Evolutionary conservation across 2,329 filamentous ascomycete genomes (phyloP), one percentile per base, ranked within the genome.

Genomic region (Alternaria metachromatica): DNA sequence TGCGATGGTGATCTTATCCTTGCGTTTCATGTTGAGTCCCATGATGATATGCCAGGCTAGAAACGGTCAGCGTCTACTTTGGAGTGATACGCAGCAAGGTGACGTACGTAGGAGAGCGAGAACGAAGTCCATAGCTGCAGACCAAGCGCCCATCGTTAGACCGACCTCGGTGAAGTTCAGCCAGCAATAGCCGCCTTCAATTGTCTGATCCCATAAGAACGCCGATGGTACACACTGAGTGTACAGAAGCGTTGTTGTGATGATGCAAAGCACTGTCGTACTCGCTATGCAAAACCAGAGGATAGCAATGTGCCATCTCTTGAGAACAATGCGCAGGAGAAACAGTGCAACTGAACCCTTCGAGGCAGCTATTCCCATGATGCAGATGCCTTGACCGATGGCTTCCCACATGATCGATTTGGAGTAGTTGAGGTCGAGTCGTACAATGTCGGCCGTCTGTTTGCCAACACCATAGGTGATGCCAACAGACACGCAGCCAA

Each of bases 11-110:
- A 78, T 69, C 51, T 76, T 77, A 23, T 78, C 75, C 60, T 76
- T 78, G 49, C 68, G 70, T 65, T 77, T 78, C 75, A 79, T 79
- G 55, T 78, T 76, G 3, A 79, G 67, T 5, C 72, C 68, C 71
- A 77, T 72, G 23, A 78, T 67, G 9, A 78, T 68, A 20, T 74
- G 72, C 74, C 77, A 79, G 10, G 76, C 64, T 64, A 13, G 3
- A 18, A 37, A n/a, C 15, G 10, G 25, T 64, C 45, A 64, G 55
- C 20, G n/a, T 12, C 10, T 53, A 15, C 15, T 10, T 18, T 15
- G 6, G 6, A 12, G n/a, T 21, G 21, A 7, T 37, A 13, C 15
- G 7, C 15, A 18, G 33, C 18, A 18, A 13, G 15, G 26, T n/a
- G 6, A 56, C 64, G 61, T 64, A 66, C 64, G 76, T 12, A 79